Evolutionary conservation across 768 basidiomycete species (phyloP), one percentile per base, ranked within the genome.

Genomic region (Panellus pusillus): DNA sequence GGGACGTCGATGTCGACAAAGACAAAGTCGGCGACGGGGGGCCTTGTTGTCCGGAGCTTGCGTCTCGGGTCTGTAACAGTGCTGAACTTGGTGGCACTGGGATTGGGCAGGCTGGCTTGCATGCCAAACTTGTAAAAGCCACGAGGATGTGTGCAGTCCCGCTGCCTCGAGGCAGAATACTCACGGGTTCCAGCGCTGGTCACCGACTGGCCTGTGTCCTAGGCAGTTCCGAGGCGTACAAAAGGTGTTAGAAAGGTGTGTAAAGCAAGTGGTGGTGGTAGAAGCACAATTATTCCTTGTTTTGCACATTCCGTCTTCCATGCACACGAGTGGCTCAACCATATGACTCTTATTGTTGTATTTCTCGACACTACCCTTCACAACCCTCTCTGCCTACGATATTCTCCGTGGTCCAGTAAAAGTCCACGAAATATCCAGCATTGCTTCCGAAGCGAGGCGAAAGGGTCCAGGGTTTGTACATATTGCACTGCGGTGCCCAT

Each of bases 1-100:
- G 72, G 71, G 61, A 74, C 68, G 63, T 71, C 73, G 62, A 70
- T 59, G 58, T 79, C 79, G 65, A 77, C 50, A 49, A 60, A 45
- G 61, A 57, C 63, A 47, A 60, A 60, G 37, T 60, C 58, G 20
- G 51, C 44, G 19, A 46, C 50, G 15, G 53, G 50, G 4, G 35
- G 6, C 13, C 58, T 39, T 11, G 40, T 14, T 9, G 57, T 47
- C 41, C 49, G 46, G 9, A 55, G 53, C 54, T 60, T 60, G 50
- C 58, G 58, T 18, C 58, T 39, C 4, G 54, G 54, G 47, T 60
- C 58, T 36, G 49, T 55, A 11, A 60, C 58, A 40, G 54, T 55
- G 54, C 50, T 60, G 54, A 48, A 60, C 46, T 51, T 56, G 18
- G 38, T 47, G 37, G 19, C 20, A n/a, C 44, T 41, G 35, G 44